Conservation (phyloP, 148 eudicot genomes). For the Camellia lanceoleosa region DNA sequence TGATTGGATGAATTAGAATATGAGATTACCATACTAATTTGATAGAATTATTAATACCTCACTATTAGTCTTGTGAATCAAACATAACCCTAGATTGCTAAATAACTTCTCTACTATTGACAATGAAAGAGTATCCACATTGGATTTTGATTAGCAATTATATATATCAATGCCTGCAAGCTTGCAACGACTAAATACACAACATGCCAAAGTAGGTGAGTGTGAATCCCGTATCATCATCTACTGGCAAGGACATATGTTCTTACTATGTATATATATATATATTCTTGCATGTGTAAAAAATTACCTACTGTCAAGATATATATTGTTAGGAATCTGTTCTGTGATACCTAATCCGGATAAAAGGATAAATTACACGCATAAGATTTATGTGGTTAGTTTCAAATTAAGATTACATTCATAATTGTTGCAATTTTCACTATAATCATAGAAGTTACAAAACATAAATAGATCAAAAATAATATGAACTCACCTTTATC, state of each 20-base stretch:
- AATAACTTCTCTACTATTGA: neutral
- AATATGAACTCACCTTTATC: too few relatives aligned
- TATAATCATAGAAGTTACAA: too few relatives aligned
- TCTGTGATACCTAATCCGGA: neutral
- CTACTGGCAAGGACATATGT: neutral
- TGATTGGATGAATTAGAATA: too few relatives aligned
- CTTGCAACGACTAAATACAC: slow-evolving; percentile 24
- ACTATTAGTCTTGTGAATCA: too few relatives aligned
- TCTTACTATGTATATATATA: neutral
- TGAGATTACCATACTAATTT: too few relatives aligned
- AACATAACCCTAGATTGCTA: too few relatives aligned
- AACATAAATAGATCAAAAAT: too few relatives aligned
- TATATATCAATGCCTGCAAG: slow-evolving; percentile 23
- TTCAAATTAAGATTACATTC: too few relatives aligned
- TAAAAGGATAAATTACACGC: too few relatives aligned
- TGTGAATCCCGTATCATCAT: slow-evolving; percentile 3
- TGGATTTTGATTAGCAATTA: neutral
- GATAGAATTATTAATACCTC: too few relatives aligned
- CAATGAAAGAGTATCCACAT: neutral
- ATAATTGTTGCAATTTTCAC: too few relatives aligned
- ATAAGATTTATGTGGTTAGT: too few relatives aligned
- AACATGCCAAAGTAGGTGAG: neutral
- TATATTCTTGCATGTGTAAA: neutral
- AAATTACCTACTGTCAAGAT: neutral
- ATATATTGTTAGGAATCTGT: neutral